Evolutionary conservation across 768 basidiomycete species (phyloP).

Genomic region (Trichaptum fuscoviolaceum): DNA sequence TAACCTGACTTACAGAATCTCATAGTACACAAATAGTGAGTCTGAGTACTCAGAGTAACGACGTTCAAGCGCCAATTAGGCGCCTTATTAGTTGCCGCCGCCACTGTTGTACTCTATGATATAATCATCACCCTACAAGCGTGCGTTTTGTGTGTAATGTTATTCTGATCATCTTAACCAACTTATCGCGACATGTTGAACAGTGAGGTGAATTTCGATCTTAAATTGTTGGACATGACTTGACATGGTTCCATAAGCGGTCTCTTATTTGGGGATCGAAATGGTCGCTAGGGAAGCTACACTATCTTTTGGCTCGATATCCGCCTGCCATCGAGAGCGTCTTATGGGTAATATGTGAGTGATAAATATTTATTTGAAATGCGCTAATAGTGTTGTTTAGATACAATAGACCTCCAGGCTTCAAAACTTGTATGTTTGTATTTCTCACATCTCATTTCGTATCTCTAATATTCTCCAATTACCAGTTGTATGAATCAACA

Average conservation of each 20-base stretch:
- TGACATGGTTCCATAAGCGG: not conserved
- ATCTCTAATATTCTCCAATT: not conserved
- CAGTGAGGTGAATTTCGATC: not conserved
- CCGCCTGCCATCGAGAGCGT: not conserved
- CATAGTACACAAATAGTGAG: not conserved
- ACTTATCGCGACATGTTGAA: not conserved
- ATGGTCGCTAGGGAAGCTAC: not conserved
- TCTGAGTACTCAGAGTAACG: not conserved
- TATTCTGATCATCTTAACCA: not conserved
- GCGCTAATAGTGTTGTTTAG: not conserved
- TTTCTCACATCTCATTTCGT: not conserved
- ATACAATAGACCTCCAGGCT: not conserved
- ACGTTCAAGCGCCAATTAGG: no score
- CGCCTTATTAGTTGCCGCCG: not conserved
- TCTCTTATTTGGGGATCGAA: not conserved
- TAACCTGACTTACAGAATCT: not conserved
- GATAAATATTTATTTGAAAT: not conserved
- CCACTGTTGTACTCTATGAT: not conserved
- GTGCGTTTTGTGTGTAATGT: not conserved
- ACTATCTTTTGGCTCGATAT: not conserved
- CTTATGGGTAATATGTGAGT: not conserved
- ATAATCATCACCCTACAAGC: not conserved
- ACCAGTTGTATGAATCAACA: not conserved
- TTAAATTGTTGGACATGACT: not conserved
- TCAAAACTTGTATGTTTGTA: not conserved